Evolutionary conservation across 495 filamentous ascomycete species (phyloP).

Genomic region (Lichenothelia convexa): DNA sequence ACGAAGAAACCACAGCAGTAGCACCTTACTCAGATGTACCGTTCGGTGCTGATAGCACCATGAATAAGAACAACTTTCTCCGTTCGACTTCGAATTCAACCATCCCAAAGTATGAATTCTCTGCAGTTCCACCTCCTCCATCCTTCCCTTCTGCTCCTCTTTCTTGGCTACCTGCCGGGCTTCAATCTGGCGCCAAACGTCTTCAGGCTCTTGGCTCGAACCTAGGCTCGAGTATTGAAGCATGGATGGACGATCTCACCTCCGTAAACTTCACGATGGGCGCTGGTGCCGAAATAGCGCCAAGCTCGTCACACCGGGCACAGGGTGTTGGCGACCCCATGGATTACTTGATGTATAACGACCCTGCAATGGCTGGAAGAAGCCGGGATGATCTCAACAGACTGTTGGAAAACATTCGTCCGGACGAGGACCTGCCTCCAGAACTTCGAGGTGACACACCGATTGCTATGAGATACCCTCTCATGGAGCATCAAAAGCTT

Average conservation of each 20-base stretch:
- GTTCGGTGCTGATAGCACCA: neutral
- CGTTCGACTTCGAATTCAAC: neutral
- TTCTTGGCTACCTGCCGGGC: neutral
- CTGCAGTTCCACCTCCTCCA: neutral
- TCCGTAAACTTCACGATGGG: neutral
- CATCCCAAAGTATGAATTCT: neutral
- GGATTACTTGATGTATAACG: neutral
- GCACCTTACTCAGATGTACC: too few relatives aligned
- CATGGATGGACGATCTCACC: neutral
- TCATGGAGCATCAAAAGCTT: constrained; percentile 73
- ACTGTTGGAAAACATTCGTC: constrained; percentile 20
- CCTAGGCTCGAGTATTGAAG: neutral
- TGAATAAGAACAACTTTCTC: neutral
- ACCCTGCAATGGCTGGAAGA: constrained; percentile 8
- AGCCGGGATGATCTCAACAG: constrained; percentile 13
- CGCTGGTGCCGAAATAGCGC: neutral
- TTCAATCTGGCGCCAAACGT: neutral
- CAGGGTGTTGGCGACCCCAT: neutral
- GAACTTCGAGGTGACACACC: constrained; percentile 35
- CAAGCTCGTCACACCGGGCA: neutral
- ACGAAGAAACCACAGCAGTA: too few relatives aligned
- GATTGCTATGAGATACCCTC: constrained; percentile 41
- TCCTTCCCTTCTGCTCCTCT: neutral
- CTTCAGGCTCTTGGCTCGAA: neutral
- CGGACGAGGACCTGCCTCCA: constrained; percentile 19